Conservation (phyloP, 2,329 filamentous ascomycete genomes). For the Thermochaetoides dissita region DNA sequence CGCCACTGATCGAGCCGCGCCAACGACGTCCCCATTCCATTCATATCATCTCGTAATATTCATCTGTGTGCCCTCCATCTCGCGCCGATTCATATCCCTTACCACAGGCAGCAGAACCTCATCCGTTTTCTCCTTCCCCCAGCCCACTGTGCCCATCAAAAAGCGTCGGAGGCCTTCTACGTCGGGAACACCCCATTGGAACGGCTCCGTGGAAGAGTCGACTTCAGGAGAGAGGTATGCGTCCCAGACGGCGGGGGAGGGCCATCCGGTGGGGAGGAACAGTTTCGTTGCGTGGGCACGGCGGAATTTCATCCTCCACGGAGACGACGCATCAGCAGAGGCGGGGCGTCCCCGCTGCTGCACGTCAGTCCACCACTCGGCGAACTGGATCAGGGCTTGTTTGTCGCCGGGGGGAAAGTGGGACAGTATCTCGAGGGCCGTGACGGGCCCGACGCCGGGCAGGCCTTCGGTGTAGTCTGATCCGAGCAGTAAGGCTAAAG, state of each 20-base stretch:
- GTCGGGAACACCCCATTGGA: slow-evolving; percentile 94
- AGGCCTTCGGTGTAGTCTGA: slow-evolving; percentile 93
- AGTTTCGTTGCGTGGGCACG: slow-evolving; percentile 67
- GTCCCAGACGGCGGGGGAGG: slow-evolving; percentile 60
- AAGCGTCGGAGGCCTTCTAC: slow-evolving; percentile 72
- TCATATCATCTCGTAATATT: slow-evolving; percentile 94
- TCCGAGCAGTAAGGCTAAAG: slow-evolving; percentile 78
- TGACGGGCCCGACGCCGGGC: slow-evolving; percentile 82
- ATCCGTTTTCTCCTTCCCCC: slow-evolving; percentile 82
- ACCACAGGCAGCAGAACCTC: slow-evolving; percentile 94
- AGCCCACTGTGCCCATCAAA: slow-evolving; percentile 84
- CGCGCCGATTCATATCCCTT: slow-evolving; percentile 80
- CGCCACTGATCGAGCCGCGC: too few species aligned
- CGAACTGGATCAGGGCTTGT: slow-evolving; percentile 55
- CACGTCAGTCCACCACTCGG: slow-evolving; percentile 73
- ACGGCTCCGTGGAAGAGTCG: slow-evolving; percentile 60
- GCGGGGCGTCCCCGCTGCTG: slow-evolving; percentile 54
- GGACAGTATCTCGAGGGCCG: slow-evolving; percentile 81
- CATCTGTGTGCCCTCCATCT: slow-evolving; percentile 79
- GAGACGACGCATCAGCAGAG: slow-evolving; percentile 41
- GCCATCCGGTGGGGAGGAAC: slow-evolving; percentile 71
- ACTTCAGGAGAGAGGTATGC: slow-evolving; percentile 83
- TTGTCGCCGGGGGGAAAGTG: slow-evolving; percentile 54
- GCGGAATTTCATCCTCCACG: slow-evolving; percentile 77
- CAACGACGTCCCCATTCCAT: too few species aligned